Evolutionary conservation across 1,284 basidiomycete species (phyloP).

Genomic region (Ustilago loliicola): DNA sequence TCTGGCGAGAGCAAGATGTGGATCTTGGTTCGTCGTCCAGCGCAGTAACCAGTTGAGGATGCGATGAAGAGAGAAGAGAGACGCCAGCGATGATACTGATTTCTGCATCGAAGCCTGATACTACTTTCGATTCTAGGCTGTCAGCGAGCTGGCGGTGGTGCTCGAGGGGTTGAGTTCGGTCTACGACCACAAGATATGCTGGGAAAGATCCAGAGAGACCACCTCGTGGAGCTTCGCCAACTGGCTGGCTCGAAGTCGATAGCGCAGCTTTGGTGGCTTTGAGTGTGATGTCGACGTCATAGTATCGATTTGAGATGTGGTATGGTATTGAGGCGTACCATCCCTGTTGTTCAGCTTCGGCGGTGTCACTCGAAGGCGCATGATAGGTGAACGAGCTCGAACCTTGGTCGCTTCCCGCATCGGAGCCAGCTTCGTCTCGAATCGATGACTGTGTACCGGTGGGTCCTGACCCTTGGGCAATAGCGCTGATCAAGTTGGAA

Average conservation of each 20-base stretch:
- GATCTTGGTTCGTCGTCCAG: constrained; percentile 20
- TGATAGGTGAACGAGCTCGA: constrained; percentile 44
- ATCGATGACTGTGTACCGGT: not conserved
- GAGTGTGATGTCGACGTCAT: constrained; percentile 55
- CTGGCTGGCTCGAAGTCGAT: not conserved
- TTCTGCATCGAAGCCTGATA: constrained; percentile 33
- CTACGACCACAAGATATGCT: constrained; percentile 45
- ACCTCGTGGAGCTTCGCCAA: not conserved
- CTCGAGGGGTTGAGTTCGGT: constrained; percentile 29
- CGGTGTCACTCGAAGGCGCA: not conserved
- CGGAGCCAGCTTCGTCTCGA: not conserved
- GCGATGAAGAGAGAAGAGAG: constrained; percentile 14
- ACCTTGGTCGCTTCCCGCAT: constrained; percentile 31
- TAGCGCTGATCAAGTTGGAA: constrained; percentile 39
- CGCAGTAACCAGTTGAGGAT: constrained; percentile 19
- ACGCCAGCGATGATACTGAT: constrained; percentile 48
- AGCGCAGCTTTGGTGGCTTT: constrained; percentile 31
- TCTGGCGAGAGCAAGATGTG: not conserved
- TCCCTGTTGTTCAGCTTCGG: not conserved
- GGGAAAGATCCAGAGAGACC: constrained; percentile 25
- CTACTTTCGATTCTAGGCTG: constrained; percentile 22
- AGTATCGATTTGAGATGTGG: constrained; percentile 62
- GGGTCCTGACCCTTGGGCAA: constrained; percentile 37
- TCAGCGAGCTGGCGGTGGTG: constrained; percentile 24
- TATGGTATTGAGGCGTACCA: constrained; percentile 41